Conservation (phyloP, 2,329 filamentous ascomycete species). For the Nigrospora osmanthi region DNA sequence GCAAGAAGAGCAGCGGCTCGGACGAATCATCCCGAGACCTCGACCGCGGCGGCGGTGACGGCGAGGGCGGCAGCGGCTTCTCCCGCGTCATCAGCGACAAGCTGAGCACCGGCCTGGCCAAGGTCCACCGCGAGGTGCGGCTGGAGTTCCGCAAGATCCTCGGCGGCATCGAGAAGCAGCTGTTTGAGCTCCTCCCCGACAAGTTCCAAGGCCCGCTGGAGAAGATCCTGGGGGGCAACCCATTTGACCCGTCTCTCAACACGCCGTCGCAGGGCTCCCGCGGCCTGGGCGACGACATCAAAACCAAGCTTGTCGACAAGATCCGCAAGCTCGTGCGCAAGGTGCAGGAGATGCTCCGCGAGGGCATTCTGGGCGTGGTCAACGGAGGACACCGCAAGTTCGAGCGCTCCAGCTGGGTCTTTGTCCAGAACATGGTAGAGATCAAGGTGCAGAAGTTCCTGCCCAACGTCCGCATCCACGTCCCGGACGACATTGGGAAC, state of each 20-base stretch:
- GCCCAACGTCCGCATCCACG: conserved; percentile 34
- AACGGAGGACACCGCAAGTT: conserved; percentile 39
- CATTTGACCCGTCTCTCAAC: conserved; percentile 35
- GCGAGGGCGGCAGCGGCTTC: conserved; percentile 26
- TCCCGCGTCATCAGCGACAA: conserved; percentile 38
- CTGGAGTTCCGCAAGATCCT: conserved; percentile 37
- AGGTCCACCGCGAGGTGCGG: conserved; percentile 35
- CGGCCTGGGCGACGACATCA: conserved; percentile 34
- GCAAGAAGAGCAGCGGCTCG: conserved; percentile 25
- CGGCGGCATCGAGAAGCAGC: conserved; percentile 34
- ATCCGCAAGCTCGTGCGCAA: conserved; percentile 34
- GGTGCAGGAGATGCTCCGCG: conserved; percentile 35
- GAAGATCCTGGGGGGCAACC: conserved; percentile 37
- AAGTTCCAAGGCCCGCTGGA: conserved; percentile 33
- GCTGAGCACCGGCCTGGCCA: conserved; percentile 33
- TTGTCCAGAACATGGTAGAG: conserved; percentile 37
- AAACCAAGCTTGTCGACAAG: conserved; percentile 33
- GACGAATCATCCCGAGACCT: conserved; percentile 23
- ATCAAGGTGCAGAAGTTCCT: conserved; percentile 36
- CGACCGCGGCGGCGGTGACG: conserved; percentile 14
- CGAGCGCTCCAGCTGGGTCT: conserved; percentile 35
- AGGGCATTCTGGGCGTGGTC: conserved; percentile 35
- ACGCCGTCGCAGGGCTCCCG: conserved; percentile 17
- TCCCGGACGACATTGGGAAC: conserved; percentile 38
- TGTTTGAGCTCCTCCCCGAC: conserved; percentile 36